These are phyloP conservation scores for Pseudocercospora musae DNA, from an alignment of 2,329 filamentous ascomycete species.

Conservation along the genomic window DNA sequence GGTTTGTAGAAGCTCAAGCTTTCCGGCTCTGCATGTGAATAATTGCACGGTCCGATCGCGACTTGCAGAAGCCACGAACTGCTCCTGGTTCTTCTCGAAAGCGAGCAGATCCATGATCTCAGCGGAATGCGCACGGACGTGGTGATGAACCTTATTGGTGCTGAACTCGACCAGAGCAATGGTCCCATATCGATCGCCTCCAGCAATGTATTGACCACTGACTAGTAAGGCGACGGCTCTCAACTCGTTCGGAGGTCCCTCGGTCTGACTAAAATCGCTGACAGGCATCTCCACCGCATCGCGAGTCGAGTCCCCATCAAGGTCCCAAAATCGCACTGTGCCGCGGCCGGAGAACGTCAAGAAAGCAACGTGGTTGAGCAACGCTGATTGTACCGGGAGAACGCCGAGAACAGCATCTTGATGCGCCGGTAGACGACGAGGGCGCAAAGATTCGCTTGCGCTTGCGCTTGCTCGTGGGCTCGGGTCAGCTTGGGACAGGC, in stretches of 20 bases:
- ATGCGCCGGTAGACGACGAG: constrained; percentile 53
- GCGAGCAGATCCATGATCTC: constrained; percentile 81
- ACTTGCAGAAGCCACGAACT: constrained; percentile 76
- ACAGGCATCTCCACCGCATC: constrained; percentile 62
- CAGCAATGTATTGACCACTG: constrained; percentile 65
- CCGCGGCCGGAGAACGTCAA: constrained; percentile 87
- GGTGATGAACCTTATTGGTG: constrained; percentile 60
- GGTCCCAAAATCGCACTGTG: constrained; percentile 76
- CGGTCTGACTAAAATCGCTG: constrained; percentile 56
- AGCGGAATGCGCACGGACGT: constrained; percentile 79
- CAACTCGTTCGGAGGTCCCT: constrained; percentile 54
- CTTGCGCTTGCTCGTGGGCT: constrained; percentile 3
- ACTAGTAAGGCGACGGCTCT: constrained; percentile 58
- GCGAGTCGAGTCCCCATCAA: constrained; percentile 65
- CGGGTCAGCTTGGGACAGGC: constrained; percentile 15
- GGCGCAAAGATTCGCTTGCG: constrained; percentile 11
- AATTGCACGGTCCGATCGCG: constrained; percentile 90
- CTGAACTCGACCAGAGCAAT: constrained; percentile 58
- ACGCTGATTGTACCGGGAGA: constrained; percentile 59
- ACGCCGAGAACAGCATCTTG: constrained; percentile 66
- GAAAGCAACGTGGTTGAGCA: constrained; percentile 66
- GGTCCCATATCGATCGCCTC: constrained; percentile 83
- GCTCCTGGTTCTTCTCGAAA: constrained; percentile 58
- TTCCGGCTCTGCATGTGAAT: constrained; percentile 58
- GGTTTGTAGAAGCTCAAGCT: constrained; percentile 75